Percentiles rank a stretch among this genome's conserved stretches.
Evolutionary conservation across 371 early-diverging fungal species (phyloP).

Genomic region (Mucor ambiguus): DNA sequence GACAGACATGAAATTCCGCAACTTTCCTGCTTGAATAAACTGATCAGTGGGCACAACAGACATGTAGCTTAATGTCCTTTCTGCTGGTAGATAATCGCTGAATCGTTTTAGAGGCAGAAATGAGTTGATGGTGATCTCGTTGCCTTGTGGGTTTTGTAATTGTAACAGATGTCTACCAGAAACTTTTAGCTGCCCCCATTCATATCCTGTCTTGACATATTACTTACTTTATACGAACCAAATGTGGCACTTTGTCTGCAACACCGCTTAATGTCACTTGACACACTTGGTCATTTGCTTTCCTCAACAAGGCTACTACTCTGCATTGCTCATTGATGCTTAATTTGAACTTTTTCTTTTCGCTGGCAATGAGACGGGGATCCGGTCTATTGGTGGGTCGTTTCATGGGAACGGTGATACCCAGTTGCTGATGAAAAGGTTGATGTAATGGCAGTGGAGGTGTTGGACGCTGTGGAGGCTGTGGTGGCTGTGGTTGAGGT

Average conservation of each 20-base stretch:
- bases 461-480: neutral
- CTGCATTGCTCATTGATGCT: neutral
- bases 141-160: neutral
- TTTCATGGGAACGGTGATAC: neutral
- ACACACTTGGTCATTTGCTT: neutral
- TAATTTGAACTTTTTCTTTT: neutral
- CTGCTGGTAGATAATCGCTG: neutral
- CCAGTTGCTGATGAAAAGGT: neutral
- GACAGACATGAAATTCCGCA: constrained; percentile 20
- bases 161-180: neutral
- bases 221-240: neutral
- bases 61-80: constrained; percentile 6
- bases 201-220: neutral
- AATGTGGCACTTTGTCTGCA: neutral
- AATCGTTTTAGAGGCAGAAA: constrained; percentile 8
- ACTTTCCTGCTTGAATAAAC: constrained; percentile 16
- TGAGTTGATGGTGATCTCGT: neutral
- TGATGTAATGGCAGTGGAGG: neutral
- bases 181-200: neutral
- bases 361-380: constrained; percentile 5
- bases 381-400: neutral
- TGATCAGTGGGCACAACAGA: neutral
- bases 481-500: neutral
- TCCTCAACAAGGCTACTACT: neutral
- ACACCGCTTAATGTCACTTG: neutral